Percentiles rank a stretch among this genome's conserved stretches.
Evolutionary conservation across 1,284 basidiomycete genomes (phyloP).

Genomic region (Pterulicium gracile): DNA sequence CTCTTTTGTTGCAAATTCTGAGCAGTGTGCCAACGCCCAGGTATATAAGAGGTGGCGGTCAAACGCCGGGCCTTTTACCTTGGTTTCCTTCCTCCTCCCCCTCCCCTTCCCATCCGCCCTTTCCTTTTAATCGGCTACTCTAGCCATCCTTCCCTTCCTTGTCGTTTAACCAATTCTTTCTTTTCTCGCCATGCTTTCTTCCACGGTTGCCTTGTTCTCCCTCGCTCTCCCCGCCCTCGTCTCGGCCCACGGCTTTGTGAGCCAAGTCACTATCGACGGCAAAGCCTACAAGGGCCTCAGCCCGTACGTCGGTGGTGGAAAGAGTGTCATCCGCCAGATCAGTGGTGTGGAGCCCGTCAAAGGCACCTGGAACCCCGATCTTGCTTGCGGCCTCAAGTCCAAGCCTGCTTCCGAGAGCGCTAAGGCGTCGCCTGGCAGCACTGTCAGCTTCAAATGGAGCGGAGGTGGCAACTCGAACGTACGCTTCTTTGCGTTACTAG

Average conservation of each 20-base stretch:
- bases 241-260: conserved; percentile 21
- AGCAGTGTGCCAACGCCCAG: too few relatives aligned
- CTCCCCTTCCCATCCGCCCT: background rate
- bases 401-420: conserved; percentile 24
- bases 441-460: conserved; percentile 21
- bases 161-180: background rate
- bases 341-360: conserved; percentile 26
- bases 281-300: conserved; percentile 19
- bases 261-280: conserved; percentile 21
- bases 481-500: conserved; percentile 6
- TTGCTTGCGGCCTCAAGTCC: conserved; percentile 33
- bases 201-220: background rate
- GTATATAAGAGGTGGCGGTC: too few relatives aligned
- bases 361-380: conserved; percentile 23
- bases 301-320: conserved; percentile 15
- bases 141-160: background rate
- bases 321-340: conserved; percentile 24
- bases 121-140: background rate
- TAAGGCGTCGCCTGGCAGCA: conserved; percentile 28
- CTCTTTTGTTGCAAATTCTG: too few relatives aligned
- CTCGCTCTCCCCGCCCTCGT: conserved; percentile 11
- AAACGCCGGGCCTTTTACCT: too few relatives aligned
- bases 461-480: conserved; percentile 20
- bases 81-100: conserved; percentile 1
- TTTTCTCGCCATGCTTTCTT: background rate